Base-by-base conservation (phyloP, 2,329 filamentous ascomycete genomes). In the Arthroderma sp. region DNA sequence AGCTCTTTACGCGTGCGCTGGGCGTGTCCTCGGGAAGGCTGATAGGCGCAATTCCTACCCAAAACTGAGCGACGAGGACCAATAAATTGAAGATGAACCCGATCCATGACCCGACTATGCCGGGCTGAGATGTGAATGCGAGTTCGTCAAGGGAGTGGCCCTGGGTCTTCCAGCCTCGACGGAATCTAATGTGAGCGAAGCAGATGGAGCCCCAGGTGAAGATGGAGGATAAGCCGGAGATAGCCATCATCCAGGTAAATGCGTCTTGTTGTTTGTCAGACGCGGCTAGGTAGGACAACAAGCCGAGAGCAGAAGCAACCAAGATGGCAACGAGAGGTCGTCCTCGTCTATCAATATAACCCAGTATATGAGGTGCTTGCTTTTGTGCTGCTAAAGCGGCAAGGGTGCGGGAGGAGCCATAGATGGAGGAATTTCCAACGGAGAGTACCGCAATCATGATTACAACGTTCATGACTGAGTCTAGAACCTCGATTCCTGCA, bases 11-110 rank as follows among this genome's bases (percentile, higher is more conserved):
- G 63, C 52, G 39, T 52, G 55, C 63, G 63, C 71, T 15, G 50
- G 5, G 49, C 10, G 47, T 29, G 49, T 52, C 27, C 38, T 49
- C 40, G 40, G 49, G 40, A 47, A 95, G 75, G 2, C 82, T 85
- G 28, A 55, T 61, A 43, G 61, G 63, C 2, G 81, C 79, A 30
- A 86, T 65, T 2, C 87, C 65, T 45, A 75, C 72, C 64, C 79
- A 91, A 70, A 87, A 88, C 73, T 91, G 91, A 57, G 84, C 89
- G 40, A 91, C 58, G 3, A 81, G 76, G 47, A 85, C 79, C 32
- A 82, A 58, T 15, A 78, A 63, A 54, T 73, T 77, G 49, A 71
- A 70, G 66, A 80, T 73, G 4, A 88, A 65, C 0, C 75, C 74
- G 6, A 66, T 61, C 52, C 71, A 80, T 0, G 83, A 83, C 9